Percentiles rank a stretch among this genome's conserved stretches.
Evolutionary conservation across 108 stramenopile species (phyloP).

Genomic region (Conticribra weissflogii): DNA sequence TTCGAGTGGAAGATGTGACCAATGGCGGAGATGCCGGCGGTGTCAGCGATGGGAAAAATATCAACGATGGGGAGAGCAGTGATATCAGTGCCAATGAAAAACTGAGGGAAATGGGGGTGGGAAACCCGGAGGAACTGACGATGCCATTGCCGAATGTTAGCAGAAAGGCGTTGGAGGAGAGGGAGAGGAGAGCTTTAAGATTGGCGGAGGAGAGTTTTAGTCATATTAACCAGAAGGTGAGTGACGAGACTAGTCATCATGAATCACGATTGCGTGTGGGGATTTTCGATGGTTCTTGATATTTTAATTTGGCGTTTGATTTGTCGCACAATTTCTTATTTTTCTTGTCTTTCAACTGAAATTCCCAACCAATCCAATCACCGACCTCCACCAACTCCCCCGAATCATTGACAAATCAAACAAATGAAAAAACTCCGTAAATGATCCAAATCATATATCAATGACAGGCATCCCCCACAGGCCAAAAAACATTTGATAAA

Average conservation of each 20-base stretch:
- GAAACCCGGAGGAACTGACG: conserved; percentile 27
- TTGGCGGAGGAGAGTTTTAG: conserved; percentile 78
- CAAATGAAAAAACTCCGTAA: too few relatives aligned
- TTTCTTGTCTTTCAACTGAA: background rate
- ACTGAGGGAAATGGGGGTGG: conserved; percentile 19
- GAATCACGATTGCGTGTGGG: too few relatives aligned
- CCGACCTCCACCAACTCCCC: too few relatives aligned
- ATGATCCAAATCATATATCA: too few relatives aligned
- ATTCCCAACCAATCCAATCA: too few relatives aligned
- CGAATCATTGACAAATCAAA: too few relatives aligned
- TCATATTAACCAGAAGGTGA: conserved; percentile 83
- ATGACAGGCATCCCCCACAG: conserved; percentile 65
- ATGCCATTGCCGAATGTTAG: conserved; percentile 43
- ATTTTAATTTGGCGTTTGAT: background rate
- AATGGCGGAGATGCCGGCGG: conserved; percentile 15
- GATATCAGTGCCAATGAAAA: conserved; percentile 21
- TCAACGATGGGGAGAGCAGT: background rate
- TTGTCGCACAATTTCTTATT: conserved; percentile 10
- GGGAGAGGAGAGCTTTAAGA: conserved; percentile 77
- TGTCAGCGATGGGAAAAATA: background rate
- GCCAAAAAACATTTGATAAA: conserved; percentile 82
- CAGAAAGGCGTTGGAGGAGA: conserved; percentile 72
- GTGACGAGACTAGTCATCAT: conserved; percentile 11
- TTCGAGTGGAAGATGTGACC: conserved; percentile 19
- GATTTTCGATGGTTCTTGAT: conserved; percentile 21